phyloP scores from a whole-genome alignment of 306 rosid genomes.

The Fragaria nilgerrensis region DNA sequence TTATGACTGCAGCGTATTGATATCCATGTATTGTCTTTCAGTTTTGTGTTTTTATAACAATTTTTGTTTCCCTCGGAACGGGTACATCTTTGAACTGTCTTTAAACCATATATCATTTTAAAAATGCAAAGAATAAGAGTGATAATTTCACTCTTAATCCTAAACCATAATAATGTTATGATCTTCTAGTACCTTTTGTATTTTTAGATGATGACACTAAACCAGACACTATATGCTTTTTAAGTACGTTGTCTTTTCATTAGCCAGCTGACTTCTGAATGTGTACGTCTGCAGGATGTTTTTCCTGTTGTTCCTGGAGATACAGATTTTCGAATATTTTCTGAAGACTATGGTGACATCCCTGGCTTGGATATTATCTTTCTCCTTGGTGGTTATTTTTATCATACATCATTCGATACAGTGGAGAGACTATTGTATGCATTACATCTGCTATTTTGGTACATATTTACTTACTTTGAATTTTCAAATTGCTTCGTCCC shows the following conservation, averaged over 20 bases:
- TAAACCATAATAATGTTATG: background rate
- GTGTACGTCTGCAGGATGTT: conserved; percentile 71
- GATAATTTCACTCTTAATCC: background rate
- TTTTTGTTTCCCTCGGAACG: too few relatives aligned
- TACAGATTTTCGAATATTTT: conserved; percentile 95
- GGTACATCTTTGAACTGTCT: background rate
- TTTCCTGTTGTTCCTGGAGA: conserved; percentile 96
- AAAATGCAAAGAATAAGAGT: background rate
- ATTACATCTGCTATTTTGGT: conserved; percentile 54
- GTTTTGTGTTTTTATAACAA: background rate
- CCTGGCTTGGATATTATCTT: conserved; percentile 99
- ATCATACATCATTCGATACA: conserved; percentile 96
- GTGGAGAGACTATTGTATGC: conserved; percentile 87
- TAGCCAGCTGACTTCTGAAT: conserved; percentile 20
- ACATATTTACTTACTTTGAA: conserved; percentile 37
- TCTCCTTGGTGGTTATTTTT: conserved; percentile 95
- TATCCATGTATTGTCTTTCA: background rate
- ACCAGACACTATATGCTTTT: background rate
- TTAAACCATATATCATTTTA: background rate
- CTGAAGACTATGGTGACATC: conserved; percentile 80
- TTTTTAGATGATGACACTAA: background rate
- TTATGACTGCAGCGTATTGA: background rate
- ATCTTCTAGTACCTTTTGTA: conserved; percentile 1
- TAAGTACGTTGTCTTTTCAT: background rate
- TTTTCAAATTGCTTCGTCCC: conserved; percentile 25